Conservation (phyloP, 2,329 filamentous ascomycete species). For the Paramyrothecium sp. region DNA sequence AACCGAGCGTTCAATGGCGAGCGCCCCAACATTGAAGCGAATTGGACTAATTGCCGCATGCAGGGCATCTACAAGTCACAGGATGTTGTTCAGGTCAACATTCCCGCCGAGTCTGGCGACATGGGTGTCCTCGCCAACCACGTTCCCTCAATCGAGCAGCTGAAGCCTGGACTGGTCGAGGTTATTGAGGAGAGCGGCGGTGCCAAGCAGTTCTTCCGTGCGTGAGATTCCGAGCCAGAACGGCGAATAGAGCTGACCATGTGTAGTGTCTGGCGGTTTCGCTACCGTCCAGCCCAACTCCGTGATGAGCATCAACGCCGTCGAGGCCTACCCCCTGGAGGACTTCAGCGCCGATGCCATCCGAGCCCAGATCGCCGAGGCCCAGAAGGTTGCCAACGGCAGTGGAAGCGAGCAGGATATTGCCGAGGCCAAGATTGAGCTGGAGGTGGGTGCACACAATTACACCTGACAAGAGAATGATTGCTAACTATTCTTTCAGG, state of each 20-base stretch:
- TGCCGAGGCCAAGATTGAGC: slow-evolving; percentile 97
- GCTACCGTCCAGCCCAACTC: slow-evolving; percentile 96
- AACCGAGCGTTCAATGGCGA: neutral
- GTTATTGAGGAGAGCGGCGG: slow-evolving; percentile 88
- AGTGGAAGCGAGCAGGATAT: slow-evolving; percentile 94
- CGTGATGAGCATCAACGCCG: slow-evolving; percentile 93
- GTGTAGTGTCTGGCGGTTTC: slow-evolving; percentile 88
- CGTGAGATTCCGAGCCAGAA: slow-evolving; percentile 36
- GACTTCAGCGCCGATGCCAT: slow-evolving; percentile 94
- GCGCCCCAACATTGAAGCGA: slow-evolving; percentile 8
- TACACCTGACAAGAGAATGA: neutral
- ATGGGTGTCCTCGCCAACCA: slow-evolving; percentile 99
- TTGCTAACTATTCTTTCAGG: slow-evolving; percentile 43
- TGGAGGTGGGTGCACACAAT: slow-evolving; percentile 66
- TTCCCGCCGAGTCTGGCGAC: slow-evolving; percentile 95
- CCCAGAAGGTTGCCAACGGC: slow-evolving; percentile 90
- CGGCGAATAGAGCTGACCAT: slow-evolving; percentile 3
- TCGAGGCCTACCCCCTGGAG: slow-evolving; percentile 91
- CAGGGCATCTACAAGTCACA: slow-evolving; percentile 70
- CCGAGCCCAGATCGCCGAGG: slow-evolving; percentile 85
- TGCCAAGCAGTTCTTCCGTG: slow-evolving; percentile 98
- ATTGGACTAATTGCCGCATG: slow-evolving; percentile 50
- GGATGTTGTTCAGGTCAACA: slow-evolving; percentile 91
- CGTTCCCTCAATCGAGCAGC: slow-evolving; percentile 97
- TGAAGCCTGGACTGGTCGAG: slow-evolving; percentile 95